These are phyloP conservation scores for Paecilomyces dactylethromorphus DNA, from an alignment of 2,329 filamentous ascomycete genomes.

Conservation along the genomic window DNA sequence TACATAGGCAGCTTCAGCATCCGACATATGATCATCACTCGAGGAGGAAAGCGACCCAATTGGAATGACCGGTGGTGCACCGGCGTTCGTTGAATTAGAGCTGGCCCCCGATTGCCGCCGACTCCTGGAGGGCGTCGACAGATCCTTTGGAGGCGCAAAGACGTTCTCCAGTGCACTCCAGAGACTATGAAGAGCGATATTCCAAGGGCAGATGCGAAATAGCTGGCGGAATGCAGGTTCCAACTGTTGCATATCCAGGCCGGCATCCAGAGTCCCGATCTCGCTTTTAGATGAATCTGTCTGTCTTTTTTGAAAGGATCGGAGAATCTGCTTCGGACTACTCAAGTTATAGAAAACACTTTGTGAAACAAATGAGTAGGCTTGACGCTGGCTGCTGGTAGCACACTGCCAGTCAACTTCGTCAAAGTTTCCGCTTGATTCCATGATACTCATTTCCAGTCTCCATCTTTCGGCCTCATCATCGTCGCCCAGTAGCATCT, in stretches of 20 bases:
- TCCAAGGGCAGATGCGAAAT: slow-evolving; percentile 32
- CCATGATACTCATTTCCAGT: slow-evolving; percentile 30
- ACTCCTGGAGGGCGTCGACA: slow-evolving; percentile 21
- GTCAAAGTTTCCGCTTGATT: slow-evolving; percentile 29
- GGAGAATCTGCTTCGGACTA: slow-evolving; percentile 31
- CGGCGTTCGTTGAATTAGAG: slow-evolving; percentile 15
- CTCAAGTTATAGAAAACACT: slow-evolving; percentile 40
- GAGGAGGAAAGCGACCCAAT: slow-evolving; percentile 19
- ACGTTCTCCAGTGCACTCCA: slow-evolving; percentile 34
- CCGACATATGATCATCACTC: slow-evolving; percentile 28
- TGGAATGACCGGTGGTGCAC: slow-evolving; percentile 16
- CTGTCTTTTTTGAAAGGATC: slow-evolving; percentile 29
- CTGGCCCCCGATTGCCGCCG: slow-evolving; percentile 25
- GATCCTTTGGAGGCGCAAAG: slow-evolving; percentile 32
- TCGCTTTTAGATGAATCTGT: slow-evolving; percentile 1
- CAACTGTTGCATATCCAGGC: slow-evolving; percentile 24
- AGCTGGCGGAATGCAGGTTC: slow-evolving; percentile 28
- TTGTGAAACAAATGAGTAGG: slow-evolving; percentile 37
- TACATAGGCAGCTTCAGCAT: slow-evolving; percentile 33
- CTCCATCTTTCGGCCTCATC: slow-evolving; percentile 33
- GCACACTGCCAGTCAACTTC: slow-evolving; percentile 32
- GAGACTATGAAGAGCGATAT: slow-evolving; percentile 35
- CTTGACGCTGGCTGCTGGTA: slow-evolving; percentile 28
- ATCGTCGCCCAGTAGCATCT: slow-evolving; percentile 27
- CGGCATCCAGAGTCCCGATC: slow-evolving; percentile 4